Base-by-base conservation (phyloP, 1,139 yeast species). In the Yamadazyma friedrichii region DNA sequence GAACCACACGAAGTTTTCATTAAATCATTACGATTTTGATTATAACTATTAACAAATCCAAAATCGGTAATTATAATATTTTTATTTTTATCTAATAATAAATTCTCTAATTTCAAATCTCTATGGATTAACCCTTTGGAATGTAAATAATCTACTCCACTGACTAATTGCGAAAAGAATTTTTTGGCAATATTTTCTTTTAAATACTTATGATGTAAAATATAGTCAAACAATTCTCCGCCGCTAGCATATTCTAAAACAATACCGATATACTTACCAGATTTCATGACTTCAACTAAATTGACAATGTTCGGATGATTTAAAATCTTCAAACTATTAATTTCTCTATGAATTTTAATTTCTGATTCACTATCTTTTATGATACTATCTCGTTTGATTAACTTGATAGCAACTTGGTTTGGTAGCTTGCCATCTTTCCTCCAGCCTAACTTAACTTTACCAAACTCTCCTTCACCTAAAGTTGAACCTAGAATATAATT, bases 1-100 rank as follows among this genome's bases (percentile, higher is more conserved):
- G 96, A 88, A 2, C 99, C 99, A 64, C 99, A 93, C 37, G 93
- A 82, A 1, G 98, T 93, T 59, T 84, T 84, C 98, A 93, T 93
- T 42, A 88, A 69, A 59, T 88, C 96, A 49, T 71, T 70, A 50
- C 76, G 76, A 8, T 33, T 35, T 26, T 74, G 76, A 45, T 77
- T 76, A 65, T 88, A 93, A 32, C 94, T 84, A 64, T 93, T 93
- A 34, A 95, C 98, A 65, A 93, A 93, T 1, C 95, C 95, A 62
- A 86, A 86, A 61, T 86, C 95, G 29, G 89, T 81, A 44, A 86
- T 84, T 43, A 86, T 76, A 47, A 87, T 82, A 63, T 86, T 86
- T 56, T 82, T 83, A 61, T 86, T 88, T 57, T 85, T 84, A 62
- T 86, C 95, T 43, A 86, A 72, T 42, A 86, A 66, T 49, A 86